Conservation (phyloP, 305 asterid species). For the Fraxinus sp. region DNA sequence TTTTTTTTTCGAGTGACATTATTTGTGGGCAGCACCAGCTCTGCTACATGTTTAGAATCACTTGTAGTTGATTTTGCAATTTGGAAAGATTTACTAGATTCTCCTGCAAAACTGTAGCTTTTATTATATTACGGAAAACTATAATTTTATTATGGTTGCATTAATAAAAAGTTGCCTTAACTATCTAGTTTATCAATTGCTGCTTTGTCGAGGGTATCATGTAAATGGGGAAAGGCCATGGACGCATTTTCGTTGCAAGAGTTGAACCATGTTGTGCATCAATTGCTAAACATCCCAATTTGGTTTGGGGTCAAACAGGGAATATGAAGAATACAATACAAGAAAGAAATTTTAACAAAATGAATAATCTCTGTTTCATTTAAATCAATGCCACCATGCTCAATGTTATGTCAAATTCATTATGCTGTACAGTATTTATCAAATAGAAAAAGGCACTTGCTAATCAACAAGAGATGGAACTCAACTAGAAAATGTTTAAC, state of each 20-base stretch:
- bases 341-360: neutral
- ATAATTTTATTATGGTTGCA: slow-evolving; percentile 22
- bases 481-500: neutral
- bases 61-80: slow-evolving; percentile 44
- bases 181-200: neutral
- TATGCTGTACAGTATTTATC: neutral
- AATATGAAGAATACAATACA: neutral
- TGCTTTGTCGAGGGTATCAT: neutral
- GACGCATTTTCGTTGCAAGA: neutral
- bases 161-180: slow-evolving; percentile 14
- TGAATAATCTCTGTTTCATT: neutral
- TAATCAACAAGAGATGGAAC: neutral
- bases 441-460: neutral
- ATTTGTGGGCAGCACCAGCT: slow-evolving; percentile 29
- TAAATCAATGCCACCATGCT: neutral
- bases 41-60: slow-evolving; percentile 27
- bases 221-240: neutral
- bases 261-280: neutral
- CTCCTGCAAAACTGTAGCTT: slow-evolving; percentile 31
- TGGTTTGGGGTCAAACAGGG: neutral
- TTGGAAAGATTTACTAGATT: slow-evolving; percentile 26
- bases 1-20: slow-evolving; percentile 22
- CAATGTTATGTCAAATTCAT: neutral
- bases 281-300: neutral
- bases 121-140: slow-evolving; percentile 15